Evolutionary conservation across 1,139 yeast genomes (phyloP).

Genomic region (Blastobotrys proliferans): DNA sequence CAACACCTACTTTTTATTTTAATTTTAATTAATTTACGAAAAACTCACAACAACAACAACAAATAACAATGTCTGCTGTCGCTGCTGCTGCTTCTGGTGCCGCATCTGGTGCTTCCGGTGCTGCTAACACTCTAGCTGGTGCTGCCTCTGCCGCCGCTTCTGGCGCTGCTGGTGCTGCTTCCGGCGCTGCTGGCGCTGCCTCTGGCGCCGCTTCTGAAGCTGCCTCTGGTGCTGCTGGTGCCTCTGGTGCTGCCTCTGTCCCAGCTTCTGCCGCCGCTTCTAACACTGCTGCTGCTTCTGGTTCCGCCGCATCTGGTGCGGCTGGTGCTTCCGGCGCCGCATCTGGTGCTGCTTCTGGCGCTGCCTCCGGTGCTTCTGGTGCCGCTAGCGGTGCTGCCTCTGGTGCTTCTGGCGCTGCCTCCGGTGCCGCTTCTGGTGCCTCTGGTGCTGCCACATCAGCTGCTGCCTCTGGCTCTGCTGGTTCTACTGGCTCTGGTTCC

Average conservation of each 20-base stretch:
- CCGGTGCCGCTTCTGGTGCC: conserved; percentile 15
- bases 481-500: conserved; percentile 14
- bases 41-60: background rate
- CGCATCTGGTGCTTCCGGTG: conserved; percentile 10
- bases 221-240: conserved; percentile 14
- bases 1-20: background rate
- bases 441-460: conserved; percentile 12
- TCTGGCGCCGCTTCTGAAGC: conserved; percentile 10
- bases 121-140: conserved; percentile 12
- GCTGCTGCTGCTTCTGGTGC: conserved; percentile 14
- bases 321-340: conserved; percentile 7
- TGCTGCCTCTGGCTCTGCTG: conserved; percentile 15
- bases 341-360: conserved; percentile 5
- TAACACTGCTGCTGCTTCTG: conserved; percentile 14
- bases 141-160: conserved; percentile 14
- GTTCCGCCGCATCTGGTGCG: conserved; percentile 9
- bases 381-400: conserved; percentile 13
- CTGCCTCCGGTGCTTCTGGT: conserved; percentile 2
- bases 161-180: conserved; percentile 12
- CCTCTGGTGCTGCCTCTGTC: conserved; percentile 14
- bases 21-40: no score
- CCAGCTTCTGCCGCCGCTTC: conserved; percentile 14
- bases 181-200: conserved; percentile 14
- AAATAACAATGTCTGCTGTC: conserved; percentile 11
- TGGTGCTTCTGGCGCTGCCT: conserved; percentile 15